Percentiles rank a stretch among this genome's conserved stretches.
These are phyloP conservation scores for Chalaropsis thielavioides DNA, from an alignment of 2,329 filamentous ascomycete genomes.

Conservation along the genomic window DNA sequence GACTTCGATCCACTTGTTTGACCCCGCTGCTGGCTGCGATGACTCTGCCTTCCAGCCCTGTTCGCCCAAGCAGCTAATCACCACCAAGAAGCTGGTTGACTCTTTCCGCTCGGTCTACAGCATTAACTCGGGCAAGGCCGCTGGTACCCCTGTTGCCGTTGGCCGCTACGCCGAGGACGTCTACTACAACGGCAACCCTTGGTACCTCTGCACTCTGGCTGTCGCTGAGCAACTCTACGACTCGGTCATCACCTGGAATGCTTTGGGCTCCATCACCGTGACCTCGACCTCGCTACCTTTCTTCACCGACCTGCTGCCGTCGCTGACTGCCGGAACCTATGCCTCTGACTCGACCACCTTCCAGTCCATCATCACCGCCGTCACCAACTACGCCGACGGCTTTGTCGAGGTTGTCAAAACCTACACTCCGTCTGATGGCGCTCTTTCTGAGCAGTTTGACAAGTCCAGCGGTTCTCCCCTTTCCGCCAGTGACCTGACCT, in stretches of 20 bases:
- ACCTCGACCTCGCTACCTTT: slow-evolving; percentile 52
- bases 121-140: slow-evolving; percentile 51
- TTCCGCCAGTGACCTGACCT: slow-evolving; percentile 54
- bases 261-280: slow-evolving; percentile 47
- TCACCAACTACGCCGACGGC: slow-evolving; percentile 43
- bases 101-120: slow-evolving; percentile 57
- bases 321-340: slow-evolving; percentile 49
- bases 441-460: slow-evolving; percentile 52
- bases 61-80: slow-evolving; percentile 52
- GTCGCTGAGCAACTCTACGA: slow-evolving; percentile 71
- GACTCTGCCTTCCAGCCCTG: slow-evolving; percentile 65
- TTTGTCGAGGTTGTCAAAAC: slow-evolving; percentile 47
- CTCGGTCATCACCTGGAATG: slow-evolving; percentile 57
- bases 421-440: slow-evolving; percentile 49
- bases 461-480: slow-evolving; percentile 38
- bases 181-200: slow-evolving; percentile 69
- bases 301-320: slow-evolving; percentile 51
- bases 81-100: slow-evolving; percentile 62
- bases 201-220: slow-evolving; percentile 63
- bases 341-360: slow-evolving; percentile 33
- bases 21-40: slow-evolving; percentile 51
- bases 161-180: slow-evolving; percentile 58
- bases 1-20: slow-evolving; percentile 52
- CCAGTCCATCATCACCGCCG: slow-evolving; percentile 41
- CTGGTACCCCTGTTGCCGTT: slow-evolving; percentile 45